These are phyloP conservation scores for Trichoderma atrobrunneum DNA, from an alignment of 2,329 filamentous ascomycete genomes.

Conservation along the genomic window DNA sequence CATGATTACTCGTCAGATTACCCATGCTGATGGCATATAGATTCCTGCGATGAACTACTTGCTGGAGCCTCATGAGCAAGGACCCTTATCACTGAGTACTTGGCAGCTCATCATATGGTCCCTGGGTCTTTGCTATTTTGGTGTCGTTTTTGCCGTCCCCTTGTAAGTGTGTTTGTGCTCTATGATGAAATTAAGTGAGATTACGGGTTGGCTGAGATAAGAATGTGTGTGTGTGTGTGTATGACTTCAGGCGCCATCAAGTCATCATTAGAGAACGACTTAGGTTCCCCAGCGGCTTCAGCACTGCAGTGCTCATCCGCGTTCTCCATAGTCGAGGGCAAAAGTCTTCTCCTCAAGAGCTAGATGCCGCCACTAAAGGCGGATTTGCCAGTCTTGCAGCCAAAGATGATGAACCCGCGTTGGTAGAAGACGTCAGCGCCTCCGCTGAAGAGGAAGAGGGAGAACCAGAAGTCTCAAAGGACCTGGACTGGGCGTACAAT, in stretches of 20 bases:
- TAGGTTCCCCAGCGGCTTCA: conserved; percentile 92
- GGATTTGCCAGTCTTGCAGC: conserved; percentile 45
- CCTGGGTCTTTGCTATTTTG: conserved; percentile 90
- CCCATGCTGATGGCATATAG: conserved; percentile 29
- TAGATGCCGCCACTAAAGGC: conserved; percentile 38
- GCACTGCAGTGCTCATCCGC: conserved; percentile 88
- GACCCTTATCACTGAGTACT: conserved; percentile 68
- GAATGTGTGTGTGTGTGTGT: background rate
- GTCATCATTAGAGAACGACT: conserved; percentile 91
- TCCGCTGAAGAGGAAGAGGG: conserved; percentile 21
- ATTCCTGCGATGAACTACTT: conserved; percentile 90
- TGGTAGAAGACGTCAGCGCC: conserved; percentile 27
- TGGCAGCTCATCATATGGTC: conserved; percentile 87
- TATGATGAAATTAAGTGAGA: background rate
- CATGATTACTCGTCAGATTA: background rate
- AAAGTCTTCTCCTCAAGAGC: conserved; percentile 33
- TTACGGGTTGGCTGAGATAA: background rate
- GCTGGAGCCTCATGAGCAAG: conserved; percentile 72
- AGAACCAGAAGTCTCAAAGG: conserved; percentile 35
- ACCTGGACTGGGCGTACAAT: conserved; percentile 43
- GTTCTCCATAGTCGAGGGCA: conserved; percentile 70
- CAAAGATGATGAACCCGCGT: conserved; percentile 24
- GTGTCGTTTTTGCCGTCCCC: conserved; percentile 93
- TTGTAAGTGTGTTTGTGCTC: conserved; percentile 44
- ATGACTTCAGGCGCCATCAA: conserved; percentile 61